A percentile compares a stretch with the other conserved stretches of the same genome.
Evolutionary conservation across 371 early-diverging fungal genomes (phyloP).

Genomic region (Rhizopus sp.): DNA sequence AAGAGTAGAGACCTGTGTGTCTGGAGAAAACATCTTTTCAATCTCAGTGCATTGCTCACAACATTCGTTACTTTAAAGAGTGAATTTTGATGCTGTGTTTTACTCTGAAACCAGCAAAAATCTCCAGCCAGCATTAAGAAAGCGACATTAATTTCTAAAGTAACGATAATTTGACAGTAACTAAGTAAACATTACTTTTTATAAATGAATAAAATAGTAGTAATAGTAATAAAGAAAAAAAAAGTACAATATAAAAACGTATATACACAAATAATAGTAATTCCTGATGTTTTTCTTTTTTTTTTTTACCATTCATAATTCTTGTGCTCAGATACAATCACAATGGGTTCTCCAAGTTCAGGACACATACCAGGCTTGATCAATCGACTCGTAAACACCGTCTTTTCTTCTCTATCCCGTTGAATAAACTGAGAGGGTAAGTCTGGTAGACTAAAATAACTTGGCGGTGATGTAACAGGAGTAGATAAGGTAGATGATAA

Average conservation of each 20-base stretch:
- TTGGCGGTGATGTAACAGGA: constrained; percentile 31
- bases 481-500: constrained; percentile 20
- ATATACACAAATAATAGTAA: constrained; percentile 3
- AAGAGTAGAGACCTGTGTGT: not conserved
- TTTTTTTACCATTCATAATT: constrained; percentile 32
- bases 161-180: too few relatives aligned
- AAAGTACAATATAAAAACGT: not conserved
- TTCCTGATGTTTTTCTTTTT: not conserved
- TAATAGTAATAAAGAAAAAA: not conserved
- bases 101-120: too few relatives aligned
- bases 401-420: constrained; percentile 20
- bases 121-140: too few relatives aligned
- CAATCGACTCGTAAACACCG: constrained; percentile 19
- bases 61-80: too few relatives aligned
- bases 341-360: constrained; percentile 25
- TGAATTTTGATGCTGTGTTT: too few relatives aligned
- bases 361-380: constrained; percentile 27
- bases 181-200: too few relatives aligned
- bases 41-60: too few relatives aligned
- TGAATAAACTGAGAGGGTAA: constrained; percentile 21
- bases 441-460: constrained; percentile 23
- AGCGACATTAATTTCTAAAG: too few relatives aligned
- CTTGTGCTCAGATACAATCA: constrained; percentile 21
- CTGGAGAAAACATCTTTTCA: not conserved
- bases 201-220: not conserved